These are phyloP conservation scores for Saccharomycopsis amapae DNA, from an alignment of 805 yeast species.

Conservation along the genomic window DNA sequence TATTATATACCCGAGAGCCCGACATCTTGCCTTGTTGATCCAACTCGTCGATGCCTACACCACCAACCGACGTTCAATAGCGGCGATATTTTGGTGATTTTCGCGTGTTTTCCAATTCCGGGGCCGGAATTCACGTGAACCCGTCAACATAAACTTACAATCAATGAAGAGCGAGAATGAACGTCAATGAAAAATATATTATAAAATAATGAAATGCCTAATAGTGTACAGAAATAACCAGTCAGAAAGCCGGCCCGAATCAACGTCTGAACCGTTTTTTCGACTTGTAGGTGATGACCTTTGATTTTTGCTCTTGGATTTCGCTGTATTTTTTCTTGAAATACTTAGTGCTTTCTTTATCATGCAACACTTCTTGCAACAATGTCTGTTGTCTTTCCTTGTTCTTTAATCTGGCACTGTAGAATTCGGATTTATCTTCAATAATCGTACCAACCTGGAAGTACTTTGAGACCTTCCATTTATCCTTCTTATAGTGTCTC, in stretches of 20 bases:
- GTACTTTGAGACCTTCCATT: slow-evolving; percentile 66
- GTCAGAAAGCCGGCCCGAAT: neutral
- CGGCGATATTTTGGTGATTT: no score
- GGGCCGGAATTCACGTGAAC: no score
- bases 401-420: slow-evolving; percentile 54
- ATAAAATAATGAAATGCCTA: no score
- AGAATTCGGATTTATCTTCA: slow-evolving; percentile 76
- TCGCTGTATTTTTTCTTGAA: slow-evolving; percentile 80
- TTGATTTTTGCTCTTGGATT: slow-evolving; percentile 54
- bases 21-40: no score
- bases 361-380: slow-evolving; percentile 76
- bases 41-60: no score
- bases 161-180: no score
- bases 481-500: slow-evolving; percentile 85
- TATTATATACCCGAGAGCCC: slow-evolving; percentile 4
- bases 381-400: slow-evolving; percentile 72
- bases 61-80: no score
- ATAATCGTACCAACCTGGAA: slow-evolving; percentile 87
- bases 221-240: neutral
- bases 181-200: neutral
- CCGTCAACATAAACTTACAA: no score
- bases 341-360: slow-evolving; percentile 59
- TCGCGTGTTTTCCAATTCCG: no score
- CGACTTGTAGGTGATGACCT: slow-evolving; percentile 24
- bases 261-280: slow-evolving; percentile 10